Evolutionary conservation across 805 yeast genomes (phyloP), one percentile per base, ranked within the genome.

Genomic region (Candida namnaoensis): DNA sequence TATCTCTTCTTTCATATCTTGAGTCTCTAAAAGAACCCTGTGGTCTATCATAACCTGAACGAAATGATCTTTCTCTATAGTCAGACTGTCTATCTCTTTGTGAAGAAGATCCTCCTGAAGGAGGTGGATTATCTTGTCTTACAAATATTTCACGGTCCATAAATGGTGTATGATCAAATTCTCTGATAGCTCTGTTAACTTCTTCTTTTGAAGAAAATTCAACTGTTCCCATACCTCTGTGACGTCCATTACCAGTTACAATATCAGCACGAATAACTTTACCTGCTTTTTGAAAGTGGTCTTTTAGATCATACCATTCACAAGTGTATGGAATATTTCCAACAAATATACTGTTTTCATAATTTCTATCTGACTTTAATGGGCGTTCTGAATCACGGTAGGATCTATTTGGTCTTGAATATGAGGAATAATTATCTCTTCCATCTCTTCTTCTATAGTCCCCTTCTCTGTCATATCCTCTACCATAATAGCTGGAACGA

Each of bases 161-260:
- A 47, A 80, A 74, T 32, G 66, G 68, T 28, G 79, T 69, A 54
- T 85, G 80, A 62, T 85, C 83, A 53, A 71, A 82, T 51, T 76
- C 69, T 41, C 69, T 64, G 52, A 88, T 86, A 11, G 96, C 96
- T 24, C 66, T 70, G 38, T 69, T 71, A 6, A 87, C 96, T 42
- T 78, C 82, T 14, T 73, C 80, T 45, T 70, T 69, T 44, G 68
- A 67, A 11, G 78, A 67, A 54, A 82, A 90, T 61, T 88, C 96
- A 35, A 88, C 96, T 24, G 95, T 86, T 35, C 90, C 91, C 91
- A 82, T 83, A 47, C 95, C 95, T 64, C 91, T 72, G 56, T 88
- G 82, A 54, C 82, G 82, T 43, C 95, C 95, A 51, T 81, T 76
- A 46, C 76, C 72, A 3, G 81, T 79, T 37, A 88, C 82, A 41